Evolutionary conservation across 2,329 filamentous ascomycete species (phyloP), one percentile per base, ranked within the genome.

Genomic region (Colletotrichum sojae): DNA sequence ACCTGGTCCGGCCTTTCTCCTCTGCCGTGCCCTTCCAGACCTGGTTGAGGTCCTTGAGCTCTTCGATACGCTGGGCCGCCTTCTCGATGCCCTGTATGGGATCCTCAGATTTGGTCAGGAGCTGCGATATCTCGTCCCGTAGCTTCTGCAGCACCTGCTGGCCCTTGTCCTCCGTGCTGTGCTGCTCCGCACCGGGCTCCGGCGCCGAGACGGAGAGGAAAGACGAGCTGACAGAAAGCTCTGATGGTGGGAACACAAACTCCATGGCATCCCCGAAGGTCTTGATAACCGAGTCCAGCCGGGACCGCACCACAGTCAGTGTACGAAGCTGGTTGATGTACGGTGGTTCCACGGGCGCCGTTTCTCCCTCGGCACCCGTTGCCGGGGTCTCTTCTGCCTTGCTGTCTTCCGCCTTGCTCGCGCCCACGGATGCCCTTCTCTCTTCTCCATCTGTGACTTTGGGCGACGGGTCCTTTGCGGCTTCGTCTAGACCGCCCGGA

Each of bases 1-100:
- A 94, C 75, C 89, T 92, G 10, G 83, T 83, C 61, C 96, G 86
- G 6, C 94, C 94, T 81, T 93, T 97, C 79, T 98, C 96, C 82
- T 99, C 96, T 0, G 93, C 92, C 2, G 96, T 98, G n/a, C 94
- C 94, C 78, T 92, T 95, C 95, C 96, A 99, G 22, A 99, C 90
- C n/a, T 82, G 82, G 4, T 90, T 89, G 71, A 98, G 81, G 71
- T 90, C 88, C 75, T 94, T 91, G 64, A 98, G 85, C 76, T 93
- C 90, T 75, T 94, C 91, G 15, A 98, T 90, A 52, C 93, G 85
- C 63, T 86, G 86, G 13, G 88, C 88, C 0, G 96, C 96, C 66
- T 90, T 90, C 72, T 93, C 91, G 9, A 96, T 84, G 16, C 93
- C 93, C 52, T 86, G 85, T 13, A 91, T 84, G 0, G 89, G 86